Evolutionary conservation across 192 early-diverging fungal species (phyloP).

Genomic region (Radiomyces spectabilis): DNA sequence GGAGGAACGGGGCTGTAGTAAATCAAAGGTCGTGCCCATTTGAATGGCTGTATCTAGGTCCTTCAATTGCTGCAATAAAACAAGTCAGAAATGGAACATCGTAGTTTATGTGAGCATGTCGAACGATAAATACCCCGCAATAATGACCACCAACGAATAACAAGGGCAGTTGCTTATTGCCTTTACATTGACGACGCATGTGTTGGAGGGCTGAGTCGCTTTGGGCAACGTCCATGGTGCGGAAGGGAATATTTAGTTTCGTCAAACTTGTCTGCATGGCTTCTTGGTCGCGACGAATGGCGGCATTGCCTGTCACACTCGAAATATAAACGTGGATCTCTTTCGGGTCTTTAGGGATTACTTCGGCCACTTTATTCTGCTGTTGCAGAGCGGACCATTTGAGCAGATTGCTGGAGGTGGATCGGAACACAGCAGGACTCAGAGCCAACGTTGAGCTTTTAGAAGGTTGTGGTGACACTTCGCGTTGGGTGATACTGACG

Average conservation of each 20-base stretch:
- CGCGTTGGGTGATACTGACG: too few relatives aligned
- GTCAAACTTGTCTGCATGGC: constrained; percentile 1
- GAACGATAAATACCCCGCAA: background rate
- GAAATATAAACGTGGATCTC: constrained; percentile 22
- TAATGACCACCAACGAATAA: constrained; percentile 14
- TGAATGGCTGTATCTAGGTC: constrained; percentile 1
- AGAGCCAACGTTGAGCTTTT: too few relatives aligned
- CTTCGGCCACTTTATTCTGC: constrained; percentile 1
- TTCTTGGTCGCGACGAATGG: constrained; percentile 21
- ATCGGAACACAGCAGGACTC: background rate
- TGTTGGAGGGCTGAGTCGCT: constrained; percentile 22
- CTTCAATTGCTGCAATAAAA: constrained; percentile 12
- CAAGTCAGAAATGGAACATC: background rate
- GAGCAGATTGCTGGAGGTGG: background rate
- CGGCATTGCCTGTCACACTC: constrained; percentile 13
- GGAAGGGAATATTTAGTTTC: constrained; percentile 4
- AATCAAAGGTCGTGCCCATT: background rate
- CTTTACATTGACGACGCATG: constrained; percentile 14
- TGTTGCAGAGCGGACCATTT: background rate
- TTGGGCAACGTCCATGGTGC: constrained; percentile 20
- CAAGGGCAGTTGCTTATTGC: constrained; percentile 12
- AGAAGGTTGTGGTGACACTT: too few relatives aligned
- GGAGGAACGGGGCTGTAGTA: background rate
- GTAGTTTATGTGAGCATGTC: background rate
- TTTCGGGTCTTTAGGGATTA: constrained; percentile 3